Evolutionary conservation across 208 protist genomes (phyloP), one percentile per base, ranked within the genome.

Genomic region (Leishmania arabica): DNA sequence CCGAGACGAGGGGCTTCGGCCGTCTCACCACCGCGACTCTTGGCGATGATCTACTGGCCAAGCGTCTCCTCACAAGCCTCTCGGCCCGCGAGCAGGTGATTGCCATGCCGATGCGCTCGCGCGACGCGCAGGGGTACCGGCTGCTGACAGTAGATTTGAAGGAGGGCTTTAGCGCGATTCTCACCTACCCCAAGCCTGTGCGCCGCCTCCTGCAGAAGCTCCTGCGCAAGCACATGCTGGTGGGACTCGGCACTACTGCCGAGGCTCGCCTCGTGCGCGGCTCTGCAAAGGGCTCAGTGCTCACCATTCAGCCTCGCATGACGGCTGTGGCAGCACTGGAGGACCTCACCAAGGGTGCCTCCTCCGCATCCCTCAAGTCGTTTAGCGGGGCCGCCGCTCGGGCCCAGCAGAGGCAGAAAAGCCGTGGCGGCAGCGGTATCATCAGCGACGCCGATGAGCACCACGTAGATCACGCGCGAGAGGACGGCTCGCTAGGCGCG

Each of bases 51-150:
- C 76, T 74, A 1, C 86, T 97, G 15, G 94, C 92, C 19, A 84
- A 93, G 71, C 81, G 86, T 1, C 89, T 97, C 1, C 79, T 96
- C 27, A 94, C 89, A 54, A 85, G 84, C 73, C 89, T 97, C 62
- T 68, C 93, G 3, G 75, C 84, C 1, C 90, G 90, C 17, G 86
- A 92, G 75, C 82, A 90, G 70, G 69, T 96, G 40, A 66, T 81
- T 3, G 92, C 89, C 24, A 85, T 93, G 9, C 82, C 84, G 37
- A 81, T 71, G 31, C 91, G 85, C 75, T 75, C 74, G 24, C 92
- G 91, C n/a, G 94, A 97, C 75, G 83, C 66, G 1, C 87, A 96
- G 82, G 92, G 93, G 19, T 97, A 97, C 83, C 90, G 88, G 21
- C 87, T 95, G 54, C 78, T 95, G 49, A 91, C 88, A 51, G 85